These are phyloP conservation scores for Clohesyomyces aquaticus DNA, from an alignment of 495 filamentous ascomycete genomes.

Conservation along the genomic window DNA sequence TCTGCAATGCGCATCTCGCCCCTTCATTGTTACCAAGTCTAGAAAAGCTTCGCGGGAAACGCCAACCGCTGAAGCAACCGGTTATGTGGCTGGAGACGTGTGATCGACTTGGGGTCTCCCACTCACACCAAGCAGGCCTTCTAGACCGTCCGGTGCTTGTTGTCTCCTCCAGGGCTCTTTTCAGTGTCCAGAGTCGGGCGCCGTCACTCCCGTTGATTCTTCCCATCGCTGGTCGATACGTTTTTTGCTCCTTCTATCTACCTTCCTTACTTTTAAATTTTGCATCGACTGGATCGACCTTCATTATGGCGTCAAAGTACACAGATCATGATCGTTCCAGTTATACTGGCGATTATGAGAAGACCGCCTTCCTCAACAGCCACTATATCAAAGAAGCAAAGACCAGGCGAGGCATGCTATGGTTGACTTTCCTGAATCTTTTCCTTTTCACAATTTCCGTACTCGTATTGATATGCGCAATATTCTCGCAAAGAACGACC, in stretches of 20 bases:
- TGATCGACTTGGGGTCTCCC: neutral
- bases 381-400: slow-evolving; percentile 7
- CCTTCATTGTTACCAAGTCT: neutral
- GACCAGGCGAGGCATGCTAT: slow-evolving; percentile 11
- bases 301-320: slow-evolving; percentile 22
- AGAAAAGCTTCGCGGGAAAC: neutral
- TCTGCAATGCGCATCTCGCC: neutral
- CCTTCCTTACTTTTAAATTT: neutral
- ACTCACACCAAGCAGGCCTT: neutral
- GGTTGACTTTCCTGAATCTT: slow-evolving; percentile 20
- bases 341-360: slow-evolving; percentile 12
- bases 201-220: neutral
- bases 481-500: slow-evolving; percentile 22
- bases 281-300: neutral
- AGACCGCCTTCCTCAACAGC: slow-evolving; percentile 21
- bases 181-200: slow-evolving; percentile 7
- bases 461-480: slow-evolving; percentile 16
- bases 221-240: slow-evolving; percentile 12
- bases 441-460: slow-evolving; percentile 23
- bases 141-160: neutral
- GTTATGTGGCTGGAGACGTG: neutral
- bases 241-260: neutral
- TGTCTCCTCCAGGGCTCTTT: slow-evolving; percentile 3
- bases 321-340: slow-evolving; percentile 10
- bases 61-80: neutral